Base-by-base conservation (phyloP, 225 moss, liverwort and hornwort genomes). In the Sphagnum contortum region DNA sequence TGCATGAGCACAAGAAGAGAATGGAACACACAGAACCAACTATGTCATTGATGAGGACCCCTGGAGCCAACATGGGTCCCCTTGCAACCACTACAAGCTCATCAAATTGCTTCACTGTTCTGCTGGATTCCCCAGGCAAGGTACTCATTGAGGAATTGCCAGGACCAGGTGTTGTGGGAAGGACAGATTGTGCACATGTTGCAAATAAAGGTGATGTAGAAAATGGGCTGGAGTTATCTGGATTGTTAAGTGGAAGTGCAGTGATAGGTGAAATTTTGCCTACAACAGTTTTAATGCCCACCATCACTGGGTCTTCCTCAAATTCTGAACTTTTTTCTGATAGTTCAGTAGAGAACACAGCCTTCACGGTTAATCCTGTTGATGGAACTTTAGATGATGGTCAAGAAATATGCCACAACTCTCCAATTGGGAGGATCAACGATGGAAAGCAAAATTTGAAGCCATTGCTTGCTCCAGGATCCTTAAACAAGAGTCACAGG, bases 401-500 rank as follows among this genome's bases (percentile, higher is more conserved):
- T 29, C 29, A 29, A 29, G 29, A 29, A 29, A 29, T 29, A 29
- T 29, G 29, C 29, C 29, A 29, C 29, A 29, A 9, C 52, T 52
- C 9, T 9, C 52, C 52, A 52, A 6, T 52, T 52, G 9, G 9
- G 52, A 52, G 9, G 52, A 52, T 6, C 2, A 56, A 71, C 56
- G 0, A 12, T 2, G 57, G 67, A 2, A 71, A 73, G 51, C 51
- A 63, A 64, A 2, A 4, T 45, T 5, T 49, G 13, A 81, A 72
- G 47, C 78, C 84, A 48, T 47, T 84, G 46, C 69, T 81, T 2
- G 64, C 71, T 54, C 69, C 62, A 3, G 76, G 78, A 49, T 84
- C 81, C 69, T 60, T 78, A 2, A 68, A 67, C 3, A 69, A 45
- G 49, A 67, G 3, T 55, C 8, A 57, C 68, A 69, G 12, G 8